phyloP scores from a whole-genome alignment of 306 rosid species.

The Castanospermum australe region DNA sequence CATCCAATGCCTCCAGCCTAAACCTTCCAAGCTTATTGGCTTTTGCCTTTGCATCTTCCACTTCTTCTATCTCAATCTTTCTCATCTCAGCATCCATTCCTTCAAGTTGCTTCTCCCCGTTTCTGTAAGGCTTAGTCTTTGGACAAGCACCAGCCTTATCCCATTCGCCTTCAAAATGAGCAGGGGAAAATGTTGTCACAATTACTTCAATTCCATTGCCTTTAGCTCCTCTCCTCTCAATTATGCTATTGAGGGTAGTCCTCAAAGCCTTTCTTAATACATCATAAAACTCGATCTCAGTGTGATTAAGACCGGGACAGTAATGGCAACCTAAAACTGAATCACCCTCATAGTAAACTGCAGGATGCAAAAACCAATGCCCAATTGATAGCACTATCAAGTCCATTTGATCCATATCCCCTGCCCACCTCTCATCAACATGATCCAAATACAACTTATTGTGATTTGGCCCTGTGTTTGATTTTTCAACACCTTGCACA shows the following conservation, averaged over 20 bases:
- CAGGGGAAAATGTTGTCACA: slow-evolving; percentile 84
- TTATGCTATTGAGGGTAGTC: slow-evolving; percentile 51
- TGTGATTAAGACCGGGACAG: slow-evolving; percentile 79
- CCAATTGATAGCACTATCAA: slow-evolving; percentile 70
- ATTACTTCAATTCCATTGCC: slow-evolving; percentile 43
- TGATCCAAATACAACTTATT: slow-evolving; percentile 64
- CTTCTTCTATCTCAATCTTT: slow-evolving; percentile 66
- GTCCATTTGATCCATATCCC: slow-evolving; percentile 55
- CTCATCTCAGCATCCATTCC: slow-evolving; percentile 88
- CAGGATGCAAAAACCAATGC: slow-evolving; percentile 93
- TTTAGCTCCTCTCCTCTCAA: slow-evolving; percentile 42
- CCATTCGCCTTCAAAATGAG: slow-evolving; percentile 95
- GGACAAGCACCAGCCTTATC: slow-evolving; percentile 88
- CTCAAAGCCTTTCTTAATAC: slow-evolving; percentile 71
- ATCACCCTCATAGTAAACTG: slow-evolving; percentile 68
- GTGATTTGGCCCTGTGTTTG: slow-evolving; percentile 45
- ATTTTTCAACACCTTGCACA: slow-evolving; percentile 74
- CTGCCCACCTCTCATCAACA: slow-evolving; percentile 79
- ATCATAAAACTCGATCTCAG: slow-evolving; percentile 83
- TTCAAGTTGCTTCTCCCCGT: slow-evolving; percentile 58
- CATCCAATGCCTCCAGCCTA: slow-evolving; percentile 70
- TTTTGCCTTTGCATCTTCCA: slow-evolving; percentile 56
- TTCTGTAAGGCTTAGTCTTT: slow-evolving; percentile 54
- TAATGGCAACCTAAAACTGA: slow-evolving; percentile 75
- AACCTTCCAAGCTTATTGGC: slow-evolving; percentile 28